A percentile compares a stretch with the other conserved stretches of the same genome.
phyloP scores from a whole-genome alignment of 148 eudicot species.

The Simmondsia chinensis region DNA sequence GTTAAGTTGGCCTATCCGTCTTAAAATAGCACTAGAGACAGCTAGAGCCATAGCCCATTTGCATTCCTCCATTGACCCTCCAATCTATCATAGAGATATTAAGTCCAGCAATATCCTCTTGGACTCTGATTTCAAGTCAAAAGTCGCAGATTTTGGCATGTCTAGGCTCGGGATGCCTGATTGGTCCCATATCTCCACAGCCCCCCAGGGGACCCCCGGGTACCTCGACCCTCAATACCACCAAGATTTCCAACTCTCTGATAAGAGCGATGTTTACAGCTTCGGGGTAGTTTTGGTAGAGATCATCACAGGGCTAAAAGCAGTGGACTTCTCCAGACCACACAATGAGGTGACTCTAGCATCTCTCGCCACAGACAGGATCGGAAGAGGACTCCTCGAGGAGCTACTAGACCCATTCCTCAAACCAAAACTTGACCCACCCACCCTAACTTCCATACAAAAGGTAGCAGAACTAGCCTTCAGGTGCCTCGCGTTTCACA shows the following conservation, averaged over 20 bases:
- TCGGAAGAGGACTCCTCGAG: slow-evolving; percentile 31
- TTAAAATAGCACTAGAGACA: slow-evolving; percentile 43
- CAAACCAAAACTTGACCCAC: slow-evolving; percentile 14
- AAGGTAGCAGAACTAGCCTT: slow-evolving; percentile 45
- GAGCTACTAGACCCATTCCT: slow-evolving; percentile 54
- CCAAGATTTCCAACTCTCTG: slow-evolving; percentile 54
- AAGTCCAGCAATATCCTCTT: slow-evolving; percentile 69
- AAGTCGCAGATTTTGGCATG: slow-evolving; percentile 77
- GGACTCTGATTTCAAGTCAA: slow-evolving; percentile 43
- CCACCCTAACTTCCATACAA: slow-evolving; percentile 26
- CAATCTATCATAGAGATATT: slow-evolving; percentile 68
- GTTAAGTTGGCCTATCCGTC: slow-evolving; percentile 43
- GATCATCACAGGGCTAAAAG: slow-evolving; percentile 52
- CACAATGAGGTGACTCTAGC: slow-evolving; percentile 53
- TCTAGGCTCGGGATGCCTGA: slow-evolving; percentile 56
- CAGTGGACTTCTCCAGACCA: slow-evolving; percentile 44
- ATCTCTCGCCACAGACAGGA: slow-evolving; percentile 29
- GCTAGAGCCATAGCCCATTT: slow-evolving; percentile 66
- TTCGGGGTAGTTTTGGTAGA: slow-evolving; percentile 65
- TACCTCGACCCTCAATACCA: slow-evolving; percentile 80
- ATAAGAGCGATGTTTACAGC: slow-evolving; percentile 67
- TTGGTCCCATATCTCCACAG: slow-evolving; percentile 56
- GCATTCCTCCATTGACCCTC: slow-evolving; percentile 49
- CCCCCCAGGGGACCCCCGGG: slow-evolving; percentile 76
- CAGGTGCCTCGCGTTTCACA: slow-evolving; percentile 41